Evolutionary conservation across 345 rosid genomes (phyloP), one percentile per base, ranked within the genome.

Genomic region (Murraya koenigii): DNA sequence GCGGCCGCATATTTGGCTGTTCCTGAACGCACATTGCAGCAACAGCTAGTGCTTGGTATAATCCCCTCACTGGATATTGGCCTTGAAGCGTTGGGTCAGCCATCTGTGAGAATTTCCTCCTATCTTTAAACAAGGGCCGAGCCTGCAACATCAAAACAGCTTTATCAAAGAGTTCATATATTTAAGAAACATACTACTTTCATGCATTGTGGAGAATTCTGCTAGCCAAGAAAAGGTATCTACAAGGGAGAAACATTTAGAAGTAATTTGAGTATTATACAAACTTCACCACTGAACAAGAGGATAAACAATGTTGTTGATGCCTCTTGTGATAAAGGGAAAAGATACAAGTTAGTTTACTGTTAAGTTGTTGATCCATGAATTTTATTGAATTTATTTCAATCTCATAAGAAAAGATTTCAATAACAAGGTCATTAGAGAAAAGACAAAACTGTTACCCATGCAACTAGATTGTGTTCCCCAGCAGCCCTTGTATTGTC

Each of bases 21-120:
- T 89, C 93, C 77, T 89, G 93, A 59, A 89, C 93, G 62, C 95
- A 91, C 95, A 91, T 91, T 39, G 93, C 95, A 8, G 95, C 95
- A 62, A 91, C 89, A 4, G 95, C 90, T 67, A 91, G 89, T 69
- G 93, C 95, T 88, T 91, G 93, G 75, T 91, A 87, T 69, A 91
- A 77, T 55, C 92, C 93, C 63, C 90, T 86, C 11, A 80, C 82
- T 4, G 95, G 93, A 84, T 87, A 89, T 55, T 84, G 90, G 56
- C 92, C 93, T 80, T 91, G 92, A 54, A 91, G 89, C 19, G 69
- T 63, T 2, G 95, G 95, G 78, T 91, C 95, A 20, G 88, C 95
- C 93, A 91, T 91, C 82, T 91, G 92, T 10, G 90, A 56, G 41
- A 91, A 91, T 75, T 87, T 87, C 84, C 86, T 83, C 60, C 95